Evolutionary conservation across 176 grass and related monocot genomes (phyloP).

Genomic region (Guadua angustifolia): DNA sequence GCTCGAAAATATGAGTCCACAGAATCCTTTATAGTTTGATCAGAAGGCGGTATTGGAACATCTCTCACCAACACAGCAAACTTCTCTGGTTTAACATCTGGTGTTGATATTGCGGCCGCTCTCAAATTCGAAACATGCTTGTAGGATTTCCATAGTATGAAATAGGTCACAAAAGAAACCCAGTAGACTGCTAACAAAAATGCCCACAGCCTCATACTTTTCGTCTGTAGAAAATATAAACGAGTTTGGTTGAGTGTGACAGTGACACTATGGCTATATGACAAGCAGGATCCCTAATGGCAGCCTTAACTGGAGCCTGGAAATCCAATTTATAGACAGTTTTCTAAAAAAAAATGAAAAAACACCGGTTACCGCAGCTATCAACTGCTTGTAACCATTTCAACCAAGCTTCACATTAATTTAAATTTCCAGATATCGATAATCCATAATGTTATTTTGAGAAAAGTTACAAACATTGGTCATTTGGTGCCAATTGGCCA

Average conservation of each 20-base stretch:
- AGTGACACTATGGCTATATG: background rate
- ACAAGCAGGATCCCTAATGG: background rate
- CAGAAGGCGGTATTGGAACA: slow-evolving; percentile 49
- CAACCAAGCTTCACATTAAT: background rate
- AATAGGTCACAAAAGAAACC: slow-evolving; percentile 88
- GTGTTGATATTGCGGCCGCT: slow-evolving; percentile 63
- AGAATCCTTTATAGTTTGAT: slow-evolving; percentile 73
- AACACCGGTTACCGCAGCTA: background rate
- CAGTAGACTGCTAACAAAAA: slow-evolving; percentile 75
- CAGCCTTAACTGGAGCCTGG: background rate
- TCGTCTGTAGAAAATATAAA: slow-evolving; percentile 35
- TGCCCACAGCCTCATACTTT: slow-evolving; percentile 73
- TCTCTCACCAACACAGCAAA: slow-evolving; percentile 81
- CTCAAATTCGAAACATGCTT: slow-evolving; percentile 79
- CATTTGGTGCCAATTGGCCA: background rate
- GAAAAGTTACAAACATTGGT: background rate
- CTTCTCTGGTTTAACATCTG: slow-evolving; percentile 75
- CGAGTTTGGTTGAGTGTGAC: slow-evolving; percentile 3
- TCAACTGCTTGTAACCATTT: background rate
- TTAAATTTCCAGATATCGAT: background rate
- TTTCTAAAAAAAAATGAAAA: background rate
- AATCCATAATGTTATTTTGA: background rate
- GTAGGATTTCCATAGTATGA: slow-evolving; percentile 88
- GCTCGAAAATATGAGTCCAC: slow-evolving; percentile 82
- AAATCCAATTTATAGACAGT: background rate